These are phyloP conservation scores for Mitragyna speciosa DNA, from an alignment of 257 asterid genomes.

Conservation along the genomic window DNA sequence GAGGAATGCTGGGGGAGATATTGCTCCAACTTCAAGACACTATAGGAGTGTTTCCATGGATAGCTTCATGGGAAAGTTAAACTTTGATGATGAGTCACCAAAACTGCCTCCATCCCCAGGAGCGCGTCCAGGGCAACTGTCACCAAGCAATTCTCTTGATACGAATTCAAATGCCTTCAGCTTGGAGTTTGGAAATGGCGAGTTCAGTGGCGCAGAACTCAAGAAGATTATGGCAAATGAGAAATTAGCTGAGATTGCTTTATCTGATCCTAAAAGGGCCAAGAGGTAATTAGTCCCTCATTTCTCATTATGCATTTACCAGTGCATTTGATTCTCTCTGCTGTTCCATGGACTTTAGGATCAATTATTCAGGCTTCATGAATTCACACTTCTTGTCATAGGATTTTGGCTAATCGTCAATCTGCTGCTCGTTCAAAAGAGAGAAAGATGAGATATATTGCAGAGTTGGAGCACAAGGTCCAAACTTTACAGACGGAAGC, in stretches of 20 bases:
- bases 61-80: constrained; percentile 73
- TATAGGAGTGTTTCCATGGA: constrained; percentile 89
- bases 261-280: constrained; percentile 66
- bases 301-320: background rate
- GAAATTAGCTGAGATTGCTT: constrained; percentile 66
- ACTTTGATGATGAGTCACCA: constrained; percentile 68
- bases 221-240: constrained; percentile 69
- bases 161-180: constrained; percentile 44
- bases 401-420: constrained; percentile 72
- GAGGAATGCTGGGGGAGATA: constrained; percentile 73
- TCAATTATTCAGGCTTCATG: constrained; percentile 1
- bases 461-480: constrained; percentile 63
- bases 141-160: constrained; percentile 50
- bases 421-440: constrained; percentile 81
- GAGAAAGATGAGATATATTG: constrained; percentile 66
- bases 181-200: constrained; percentile 64
- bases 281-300: constrained; percentile 41
- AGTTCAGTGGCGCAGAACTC: constrained; percentile 61
- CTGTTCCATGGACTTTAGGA: constrained; percentile 2
- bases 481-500: constrained; percentile 67
- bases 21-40: constrained; percentile 75
- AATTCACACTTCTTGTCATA: constrained; percentile 19
- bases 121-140: constrained; percentile 48
- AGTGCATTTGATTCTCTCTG: background rate
- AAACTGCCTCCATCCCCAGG: constrained; percentile 73